Base-by-base conservation (phyloP, 768 basidiomycete species). In the Tylopilus sp. region DNA sequence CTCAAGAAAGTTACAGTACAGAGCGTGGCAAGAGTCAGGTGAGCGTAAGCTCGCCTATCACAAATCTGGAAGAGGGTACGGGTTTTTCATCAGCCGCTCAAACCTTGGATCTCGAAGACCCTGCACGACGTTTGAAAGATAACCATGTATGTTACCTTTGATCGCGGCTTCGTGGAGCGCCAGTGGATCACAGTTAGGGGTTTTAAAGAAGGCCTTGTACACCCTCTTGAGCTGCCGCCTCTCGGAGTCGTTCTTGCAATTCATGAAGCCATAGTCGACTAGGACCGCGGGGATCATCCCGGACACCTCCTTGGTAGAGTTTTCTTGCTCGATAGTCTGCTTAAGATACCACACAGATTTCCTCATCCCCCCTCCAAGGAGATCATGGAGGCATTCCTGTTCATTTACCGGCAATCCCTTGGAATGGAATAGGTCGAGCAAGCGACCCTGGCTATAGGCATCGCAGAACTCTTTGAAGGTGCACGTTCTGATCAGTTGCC, bases 331-430 rank as follows among this genome's bases (percentile, higher is more conserved):
- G 15, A 47, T 39, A n/a, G 18, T 20, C 20, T 47, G 47, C 7
- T 46, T 46, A 13, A 51, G 50, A 18, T 40, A 1, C 50, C 50
- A 51, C 10, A 46, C 50, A 1, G 44, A 51, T 40, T 46, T 51
- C 8, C 10, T 33, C 12, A 31, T 31, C 1, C 15, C 17, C 7
- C 30, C 15, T 0, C 25, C 38, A 15, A 51, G 44, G n/a, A 51
- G 18, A 39, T 51, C 50, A 15, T 6, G 22, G n/a, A 51, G 30
- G 3, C 33, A 13, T 2, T 3, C 8, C 1, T 35, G 1, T n/a
- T 44, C 38, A 10, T 22, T 10, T 13, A 31, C 40, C 6, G 40
- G 30, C 23, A 46, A 8, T 15, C 44, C 38, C 10, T 50, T 44
- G 13, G 42, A 44, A 22, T 13, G 35, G 50, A 51, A 46, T 15